Evolutionary conservation across 805 yeast genomes (phyloP).

Genomic region (Ogataea neopini): DNA sequence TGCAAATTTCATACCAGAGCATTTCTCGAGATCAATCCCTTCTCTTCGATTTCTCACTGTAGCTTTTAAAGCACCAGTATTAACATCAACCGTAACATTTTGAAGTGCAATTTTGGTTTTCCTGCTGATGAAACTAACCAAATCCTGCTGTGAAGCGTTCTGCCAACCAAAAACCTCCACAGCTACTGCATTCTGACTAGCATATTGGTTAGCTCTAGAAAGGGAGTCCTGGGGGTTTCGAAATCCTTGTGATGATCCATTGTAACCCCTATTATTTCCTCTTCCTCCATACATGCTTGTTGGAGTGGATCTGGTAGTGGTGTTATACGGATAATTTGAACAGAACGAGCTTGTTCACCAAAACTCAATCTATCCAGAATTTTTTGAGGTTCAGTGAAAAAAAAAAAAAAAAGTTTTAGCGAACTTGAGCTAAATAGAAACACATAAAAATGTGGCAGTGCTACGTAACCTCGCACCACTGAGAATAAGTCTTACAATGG

Average conservation of each 20-base stretch:
- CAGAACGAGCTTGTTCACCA: not conserved
- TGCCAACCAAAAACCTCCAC: constrained; percentile 81
- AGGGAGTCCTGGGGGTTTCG: constrained; percentile 19
- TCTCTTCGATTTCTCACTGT: constrained; percentile 54
- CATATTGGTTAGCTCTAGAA: constrained; percentile 25
- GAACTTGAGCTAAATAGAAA: too few relatives aligned
- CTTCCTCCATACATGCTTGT: constrained; percentile 35
- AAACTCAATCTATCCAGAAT: not conserved
- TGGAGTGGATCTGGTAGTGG: not conserved
- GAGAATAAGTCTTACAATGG: too few relatives aligned
- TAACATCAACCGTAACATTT: constrained; percentile 54
- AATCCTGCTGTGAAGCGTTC: constrained; percentile 69
- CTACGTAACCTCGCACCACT: constrained; percentile 6
- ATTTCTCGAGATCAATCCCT: constrained; percentile 57
- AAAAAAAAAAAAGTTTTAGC: not conserved
- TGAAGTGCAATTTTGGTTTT: constrained; percentile 58
- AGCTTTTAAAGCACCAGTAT: constrained; percentile 54
- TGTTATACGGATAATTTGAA: too few relatives aligned
- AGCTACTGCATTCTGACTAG: constrained; percentile 38
- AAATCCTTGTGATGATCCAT: constrained; percentile 15
- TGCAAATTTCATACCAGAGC: constrained; percentile 82
- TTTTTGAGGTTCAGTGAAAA: not conserved
- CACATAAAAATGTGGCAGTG: constrained; percentile 2
- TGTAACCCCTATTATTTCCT: constrained; percentile 29
- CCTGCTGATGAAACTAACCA: constrained; percentile 67